These are phyloP conservation scores for Cymodocea nodosa DNA, from an alignment of 116 monocot species.

Conservation along the genomic window DNA sequence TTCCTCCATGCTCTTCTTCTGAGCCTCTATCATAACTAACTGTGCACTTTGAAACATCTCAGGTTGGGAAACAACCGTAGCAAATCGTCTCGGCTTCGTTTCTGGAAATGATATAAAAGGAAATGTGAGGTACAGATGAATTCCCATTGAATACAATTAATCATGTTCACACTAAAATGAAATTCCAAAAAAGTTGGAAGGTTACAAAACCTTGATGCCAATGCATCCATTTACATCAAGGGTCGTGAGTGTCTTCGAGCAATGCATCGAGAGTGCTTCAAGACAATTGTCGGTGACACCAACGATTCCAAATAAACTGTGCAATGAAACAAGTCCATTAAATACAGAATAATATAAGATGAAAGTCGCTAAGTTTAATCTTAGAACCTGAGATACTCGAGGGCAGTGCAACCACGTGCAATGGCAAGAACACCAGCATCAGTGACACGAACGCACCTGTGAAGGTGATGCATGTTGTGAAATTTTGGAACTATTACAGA, in stretches of 20 bases:
- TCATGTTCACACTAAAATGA: not conserved
- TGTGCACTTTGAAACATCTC: conserved; percentile 92
- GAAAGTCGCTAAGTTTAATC: not conserved
- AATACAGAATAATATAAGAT: not conserved
- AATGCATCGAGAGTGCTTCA: conserved; percentile 50
- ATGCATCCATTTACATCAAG: conserved; percentile 93
- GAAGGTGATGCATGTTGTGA: not conserved
- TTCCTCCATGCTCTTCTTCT: no score
- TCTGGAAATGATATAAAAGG: conserved; percentile 23
- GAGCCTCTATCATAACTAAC: conserved; percentile 13
- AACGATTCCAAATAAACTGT: conserved; percentile 93
- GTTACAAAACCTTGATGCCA: conserved; percentile 61
- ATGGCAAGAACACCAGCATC: conserved; percentile 57
- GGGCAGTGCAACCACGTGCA: conserved; percentile 59
- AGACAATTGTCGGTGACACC: conserved; percentile 72
- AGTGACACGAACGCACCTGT: conserved; percentile 79
- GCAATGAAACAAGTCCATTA: conserved; percentile 4
- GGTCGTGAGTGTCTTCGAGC: conserved; percentile 61
- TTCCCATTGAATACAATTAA: not conserved
- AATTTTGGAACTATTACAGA: not conserved
- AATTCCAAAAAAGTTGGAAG: not conserved
- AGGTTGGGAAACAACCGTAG: conserved; percentile 47
- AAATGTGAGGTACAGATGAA: not conserved
- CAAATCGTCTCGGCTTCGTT: conserved; percentile 60
- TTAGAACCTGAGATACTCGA: conserved; percentile 72